Conservation (phyloP, 805 yeast genomes). For the Maudiozyma bulderi region DNA sequence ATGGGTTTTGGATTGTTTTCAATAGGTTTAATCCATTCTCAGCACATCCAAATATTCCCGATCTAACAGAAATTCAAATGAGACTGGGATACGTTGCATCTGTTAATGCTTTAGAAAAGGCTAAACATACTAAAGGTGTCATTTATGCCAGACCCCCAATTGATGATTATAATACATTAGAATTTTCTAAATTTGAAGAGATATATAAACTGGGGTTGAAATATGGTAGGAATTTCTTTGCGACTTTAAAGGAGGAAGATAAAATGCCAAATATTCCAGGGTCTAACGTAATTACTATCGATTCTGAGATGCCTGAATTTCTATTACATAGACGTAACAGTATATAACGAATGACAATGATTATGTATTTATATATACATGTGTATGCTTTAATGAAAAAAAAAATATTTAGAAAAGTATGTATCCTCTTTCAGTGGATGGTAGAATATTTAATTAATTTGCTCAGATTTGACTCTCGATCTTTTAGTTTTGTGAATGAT, state of each 20-base stretch:
- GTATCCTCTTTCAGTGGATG: neutral
- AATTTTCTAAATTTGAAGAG: constrained; percentile 85
- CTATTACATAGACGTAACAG: constrained; percentile 53
- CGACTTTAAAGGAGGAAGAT: constrained; percentile 41
- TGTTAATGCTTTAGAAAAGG: constrained; percentile 83
- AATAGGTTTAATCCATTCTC: constrained; percentile 90
- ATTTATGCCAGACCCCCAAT: constrained; percentile 89
- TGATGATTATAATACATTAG: constrained; percentile 83
- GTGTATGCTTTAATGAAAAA: neutral
- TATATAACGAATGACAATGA: constrained; percentile 26
- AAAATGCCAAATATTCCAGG: constrained; percentile 59
- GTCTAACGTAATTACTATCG: constrained; percentile 14
- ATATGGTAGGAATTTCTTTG: constrained; percentile 55
- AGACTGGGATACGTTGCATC: constrained; percentile 91
- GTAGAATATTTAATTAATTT: neutral
- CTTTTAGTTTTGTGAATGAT: constrained; percentile 2
- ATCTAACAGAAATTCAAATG: constrained; percentile 89
- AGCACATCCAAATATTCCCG: constrained; percentile 77
- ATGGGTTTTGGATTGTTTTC: constrained; percentile 84
- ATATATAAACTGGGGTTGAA: constrained; percentile 71
- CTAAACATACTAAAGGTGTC: constrained; percentile 77
- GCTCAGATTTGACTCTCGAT: constrained; percentile 6
- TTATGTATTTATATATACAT: neutral
- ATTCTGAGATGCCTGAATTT: constrained; percentile 26
- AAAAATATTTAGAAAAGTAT: no score